Evolutionary conservation across 169 alveolate species (phyloP), one percentile per base, ranked within the genome.

Genomic region (Babesia bovis): DNA sequence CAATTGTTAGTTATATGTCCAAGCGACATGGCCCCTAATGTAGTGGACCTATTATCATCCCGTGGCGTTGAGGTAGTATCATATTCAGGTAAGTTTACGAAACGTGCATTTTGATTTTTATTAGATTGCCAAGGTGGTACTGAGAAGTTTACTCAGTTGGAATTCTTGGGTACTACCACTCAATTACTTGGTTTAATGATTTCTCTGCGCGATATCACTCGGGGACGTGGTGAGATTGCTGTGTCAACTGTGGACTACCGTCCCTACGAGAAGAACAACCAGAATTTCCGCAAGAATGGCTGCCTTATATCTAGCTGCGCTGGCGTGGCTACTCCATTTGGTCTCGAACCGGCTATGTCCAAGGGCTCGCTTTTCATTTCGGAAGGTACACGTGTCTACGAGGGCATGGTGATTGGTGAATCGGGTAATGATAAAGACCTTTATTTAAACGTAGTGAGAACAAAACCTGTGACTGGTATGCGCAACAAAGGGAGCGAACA

Each of bases 391-490:
- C 92, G 93, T 23, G 94, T 93, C 26, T 90, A 90, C 56, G 93
- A 83, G 81, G 96, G 96, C 4, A 85, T 87, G 96, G 92, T 93
- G 21, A 88, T 93, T 35, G 97, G 97, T 5, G 97, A 93, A 41
- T 86, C 89, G 25, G 81, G 82, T 30, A 79, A 79, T 30, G 85
- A 82, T 42, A 81, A 90, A 36, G 96, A 94, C 60, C 66, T 94
- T 66, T 89, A 90, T 65, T 83, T 94, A 89, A 94, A 94, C 66
- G 94, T 92, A 28, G 76, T 85, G 12, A 89, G 89, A 47, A 70
- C 85, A 21, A 94, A 94, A 79, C 93, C 92, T 7, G 88, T 88
- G 26, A 91, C 94, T 21, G 94, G 93, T 49, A 73, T 94, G 70
- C 67, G 97, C 47, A 81, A 90, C 55, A 89, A 83, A 49, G 96